Base-by-base conservation (phyloP, 164 flowering plant genomes). In the Protea cynaroides region DNA sequence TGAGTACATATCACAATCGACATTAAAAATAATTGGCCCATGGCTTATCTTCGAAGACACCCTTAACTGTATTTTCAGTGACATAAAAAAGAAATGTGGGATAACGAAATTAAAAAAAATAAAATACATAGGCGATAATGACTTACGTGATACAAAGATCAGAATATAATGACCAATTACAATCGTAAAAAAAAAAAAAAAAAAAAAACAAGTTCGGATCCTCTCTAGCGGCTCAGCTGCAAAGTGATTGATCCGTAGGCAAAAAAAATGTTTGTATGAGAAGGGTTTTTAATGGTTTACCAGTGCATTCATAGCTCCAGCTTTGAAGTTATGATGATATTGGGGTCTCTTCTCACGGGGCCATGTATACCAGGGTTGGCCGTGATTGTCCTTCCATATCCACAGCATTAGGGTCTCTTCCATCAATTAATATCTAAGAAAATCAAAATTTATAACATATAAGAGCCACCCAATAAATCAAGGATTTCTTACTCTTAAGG, bases 1-100 rank as follows among this genome's bases (percentile, higher is more conserved):
- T 1, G 82, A 71, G 37, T 71, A 76, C 79, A 79, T 74, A 61
- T 79, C 82, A 21, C 79, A 79, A 59, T 79, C 82, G 34, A 79
- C 82, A 54, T 66, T 75, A 47, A 78, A 74, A 63, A 78, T 61
- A 10, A 78, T 69, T n/a, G 22, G 37, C 1, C 73, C 79, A 46
- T 68, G 66, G 73, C 75, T 78, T 13, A 75, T 75, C 60, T 57
- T 58, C 1, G 75, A 72, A 56, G 82, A 78, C 43, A 78, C 77
- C 58, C 82, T 73, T 47, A 78, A 50, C 82, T 78, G 57, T 49
- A 49, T 49, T 12, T 49, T 18, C 34, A 29, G 34, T 29, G 34
- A 29, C 34, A 29, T 49, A 10, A 40, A 8, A 15, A 49, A 15
- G 52, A 49, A 3, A 49, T 29, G 5, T 2, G 19, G 18, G 52